These are phyloP conservation scores for Termitomyces heimii DNA, from an alignment of 768 basidiomycete species.

Conservation along the genomic window DNA sequence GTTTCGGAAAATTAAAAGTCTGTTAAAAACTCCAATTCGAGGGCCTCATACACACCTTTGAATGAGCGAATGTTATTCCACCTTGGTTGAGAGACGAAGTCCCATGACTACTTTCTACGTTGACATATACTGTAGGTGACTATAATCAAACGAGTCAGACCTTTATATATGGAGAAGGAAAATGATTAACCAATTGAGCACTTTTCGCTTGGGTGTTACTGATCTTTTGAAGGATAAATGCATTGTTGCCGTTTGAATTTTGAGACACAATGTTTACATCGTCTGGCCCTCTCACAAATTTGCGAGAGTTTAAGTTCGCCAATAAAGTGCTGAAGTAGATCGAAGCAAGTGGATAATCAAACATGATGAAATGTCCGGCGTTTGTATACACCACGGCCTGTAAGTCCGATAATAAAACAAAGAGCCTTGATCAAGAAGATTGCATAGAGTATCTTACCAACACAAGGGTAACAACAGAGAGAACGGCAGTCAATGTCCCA, in stretches of 20 bases:
- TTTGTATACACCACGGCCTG: not conserved
- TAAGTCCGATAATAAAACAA: not conserved
- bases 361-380: not conserved
- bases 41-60: too few species aligned
- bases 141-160: not conserved
- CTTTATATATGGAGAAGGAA: too few species aligned
- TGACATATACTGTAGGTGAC: not conserved
- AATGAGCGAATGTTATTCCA: too few species aligned
- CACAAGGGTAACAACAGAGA: not conserved
- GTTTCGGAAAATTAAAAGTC: too few species aligned
- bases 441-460: not conserved
- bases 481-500: not conserved
- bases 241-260: not conserved
- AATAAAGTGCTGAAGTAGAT: constrained; percentile 2
- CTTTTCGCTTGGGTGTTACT: not conserved
- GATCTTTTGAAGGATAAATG: not conserved
- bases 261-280: not conserved
- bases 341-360: not conserved
- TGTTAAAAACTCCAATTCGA: too few species aligned
- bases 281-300: not conserved
- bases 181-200: not conserved
- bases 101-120: too few species aligned
- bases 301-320: constrained; percentile 1
- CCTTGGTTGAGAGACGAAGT: too few species aligned
- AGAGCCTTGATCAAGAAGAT: not conserved